These are phyloP conservation scores for Hyphodiscus hymeniophilus DNA, from an alignment of 495 filamentous ascomycete species.

Conservation along the genomic window DNA sequence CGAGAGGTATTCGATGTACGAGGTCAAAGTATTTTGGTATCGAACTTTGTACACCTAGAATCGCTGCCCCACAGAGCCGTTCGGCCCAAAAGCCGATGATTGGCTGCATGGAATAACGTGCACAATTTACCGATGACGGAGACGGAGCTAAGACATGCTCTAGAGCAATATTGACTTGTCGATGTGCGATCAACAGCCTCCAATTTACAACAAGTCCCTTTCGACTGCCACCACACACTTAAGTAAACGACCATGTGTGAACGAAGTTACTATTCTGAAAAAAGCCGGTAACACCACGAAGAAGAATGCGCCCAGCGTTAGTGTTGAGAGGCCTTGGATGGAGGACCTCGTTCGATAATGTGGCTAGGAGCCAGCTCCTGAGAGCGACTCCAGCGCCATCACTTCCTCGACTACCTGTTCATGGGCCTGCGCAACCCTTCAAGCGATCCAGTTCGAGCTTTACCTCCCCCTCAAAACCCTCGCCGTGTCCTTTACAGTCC, in stretches of 20 bases:
- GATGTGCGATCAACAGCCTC: background rate
- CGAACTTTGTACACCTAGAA: background rate
- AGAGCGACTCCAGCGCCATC: background rate
- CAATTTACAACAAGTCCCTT: background rate
- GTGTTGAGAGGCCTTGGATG: conserved; percentile 15
- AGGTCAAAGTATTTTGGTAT: too few relatives aligned
- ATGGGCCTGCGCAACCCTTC: background rate
- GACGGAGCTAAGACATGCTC: background rate
- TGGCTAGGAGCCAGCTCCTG: conserved; percentile 7
- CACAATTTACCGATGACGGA: conserved; percentile 12
- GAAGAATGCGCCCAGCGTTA: conserved; percentile 15
- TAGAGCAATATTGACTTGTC: background rate
- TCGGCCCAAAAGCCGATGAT: conserved; percentile 5
- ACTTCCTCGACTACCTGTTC: background rate
- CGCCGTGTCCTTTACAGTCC: background rate
- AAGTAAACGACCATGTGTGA: conserved; percentile 16
- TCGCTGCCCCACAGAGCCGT: conserved; percentile 16
- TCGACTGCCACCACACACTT: background rate
- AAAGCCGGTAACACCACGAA: conserved; percentile 18
- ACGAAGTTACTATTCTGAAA: conserved; percentile 1
- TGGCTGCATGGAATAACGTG: conserved; percentile 1
- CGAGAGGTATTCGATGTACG: too few relatives aligned
- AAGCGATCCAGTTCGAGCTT: conserved; percentile 12
- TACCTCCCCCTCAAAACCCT: conserved; percentile 1
- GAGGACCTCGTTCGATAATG: conserved; percentile 4